Percentiles rank a stretch among this genome's conserved stretches.
Conservation (phyloP, 1,284 basidiomycete genomes). For the Hemileia vastatrix region DNA sequence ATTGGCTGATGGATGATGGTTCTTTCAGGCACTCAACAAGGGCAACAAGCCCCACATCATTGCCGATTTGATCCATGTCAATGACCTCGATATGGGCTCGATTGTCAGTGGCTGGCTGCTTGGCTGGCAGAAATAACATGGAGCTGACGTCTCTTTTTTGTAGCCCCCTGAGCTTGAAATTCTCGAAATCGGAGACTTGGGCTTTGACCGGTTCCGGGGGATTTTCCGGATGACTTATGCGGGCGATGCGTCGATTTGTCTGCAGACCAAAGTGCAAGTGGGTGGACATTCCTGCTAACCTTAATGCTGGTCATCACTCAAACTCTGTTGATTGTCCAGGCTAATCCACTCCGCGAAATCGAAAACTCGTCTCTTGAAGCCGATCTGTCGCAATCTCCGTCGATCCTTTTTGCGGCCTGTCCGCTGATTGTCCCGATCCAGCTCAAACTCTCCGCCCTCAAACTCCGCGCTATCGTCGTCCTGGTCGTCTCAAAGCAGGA, state of each 20-base stretch:
- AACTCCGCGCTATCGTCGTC: slow-evolving; percentile 89
- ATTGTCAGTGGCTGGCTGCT: slow-evolving; percentile 54
- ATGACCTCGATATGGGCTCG: slow-evolving; percentile 95
- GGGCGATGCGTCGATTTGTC: slow-evolving; percentile 89
- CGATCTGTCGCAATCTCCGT: slow-evolving; percentile 60
- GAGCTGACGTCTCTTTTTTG: background rate
- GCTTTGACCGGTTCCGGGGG: slow-evolving; percentile 88
- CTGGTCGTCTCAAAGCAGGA: slow-evolving; percentile 93
- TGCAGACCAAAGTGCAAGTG: slow-evolving; percentile 93
- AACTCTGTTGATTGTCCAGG: slow-evolving; percentile 51
- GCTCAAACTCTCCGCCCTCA: slow-evolving; percentile 86
- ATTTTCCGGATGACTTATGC: slow-evolving; percentile 93
- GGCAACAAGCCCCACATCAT: slow-evolving; percentile 96
- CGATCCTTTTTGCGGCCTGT: slow-evolving; percentile 82
- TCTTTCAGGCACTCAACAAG: slow-evolving; percentile 71
- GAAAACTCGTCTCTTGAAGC: slow-evolving; percentile 52
- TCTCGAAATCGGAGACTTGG: slow-evolving; percentile 93
- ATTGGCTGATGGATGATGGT: background rate
- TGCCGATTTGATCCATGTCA: slow-evolving; percentile 91
- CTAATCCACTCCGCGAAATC: slow-evolving; percentile 89
- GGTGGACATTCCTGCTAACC: slow-evolving; percentile 26
- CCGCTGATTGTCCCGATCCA: slow-evolving; percentile 96
- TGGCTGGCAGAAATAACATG: background rate
- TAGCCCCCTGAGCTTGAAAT: slow-evolving; percentile 95
- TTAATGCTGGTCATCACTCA: slow-evolving; percentile 29